Evolutionary conservation across 805 yeast species (phyloP), one percentile per base, ranked within the genome.

Genomic region (Starmerella ratchasimensis): DNA sequence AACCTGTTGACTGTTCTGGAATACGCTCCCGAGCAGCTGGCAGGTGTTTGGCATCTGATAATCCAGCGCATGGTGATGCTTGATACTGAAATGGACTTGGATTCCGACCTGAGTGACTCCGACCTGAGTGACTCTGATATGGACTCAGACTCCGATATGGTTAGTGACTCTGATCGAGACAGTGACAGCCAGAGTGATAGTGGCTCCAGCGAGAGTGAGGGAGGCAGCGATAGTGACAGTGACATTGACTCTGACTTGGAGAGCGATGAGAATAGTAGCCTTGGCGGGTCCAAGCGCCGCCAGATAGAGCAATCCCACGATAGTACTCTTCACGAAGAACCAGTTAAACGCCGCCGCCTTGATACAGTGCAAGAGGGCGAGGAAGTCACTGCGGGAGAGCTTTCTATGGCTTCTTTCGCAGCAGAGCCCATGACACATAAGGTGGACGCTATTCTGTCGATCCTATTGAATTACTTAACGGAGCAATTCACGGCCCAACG

Each of bases 61-160:
- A 63, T 84, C 28, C 94, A 88, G 56, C 71, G 75, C 44, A 69
- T 80, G 39, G 82, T 90, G 42, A 80, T 81, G 46, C 64, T 90
- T 33, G 98, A 88, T 58, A 95, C 86, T 4, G 97, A 84, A 57
- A 64, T 86, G 40, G 94, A 83, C 52, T 54, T 4, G 60, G 62
- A 54, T 10, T 34, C 17, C 51, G 53, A 49, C 11, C 60, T 52
- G 9, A 53, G 44, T 14, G 52, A 43, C n/a, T 43, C 43, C 3
- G 66, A 61, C 11, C 15, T 17, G 11, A 19, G 30, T 13, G 56
- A 48, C 3, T 61, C 53, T 10, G 57, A 48, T 4, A 56, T 46
- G n/a, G 59, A 52, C n/a, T 50, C 45, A 3, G 58, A 51, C 25
- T 60, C 53, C 13, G 55, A 50, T 3, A 62, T 51, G 18, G 36